Base-by-base conservation (phyloP, 257 asterid genomes). In the Solanum piurae region DNA sequence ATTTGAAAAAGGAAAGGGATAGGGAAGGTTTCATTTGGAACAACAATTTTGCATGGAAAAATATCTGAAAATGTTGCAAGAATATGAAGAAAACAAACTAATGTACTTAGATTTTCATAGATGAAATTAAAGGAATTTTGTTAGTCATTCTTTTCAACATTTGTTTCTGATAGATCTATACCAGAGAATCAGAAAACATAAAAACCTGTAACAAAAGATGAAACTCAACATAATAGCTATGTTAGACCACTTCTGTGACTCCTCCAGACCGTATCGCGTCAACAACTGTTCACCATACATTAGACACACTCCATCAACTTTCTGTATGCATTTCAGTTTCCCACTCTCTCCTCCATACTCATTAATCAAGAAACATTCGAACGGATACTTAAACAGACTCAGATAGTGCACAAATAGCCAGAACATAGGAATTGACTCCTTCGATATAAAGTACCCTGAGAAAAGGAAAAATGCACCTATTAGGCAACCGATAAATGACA, bases 341-440 rank as follows among this genome's bases (percentile, higher is more conserved):
- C 97, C 94, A 29, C 77, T 25, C 12, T 91, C 91, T 6, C 99
- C 98, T 46, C 95, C 98, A 74, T 86, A 96, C 92, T 96, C 95
- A 38, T 94, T 95, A 20, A 95, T 93, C 95, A 95, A 84, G 38
- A 96, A 92, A 85, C 98, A 91, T 16, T 96, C 99, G 20, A 93
- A 95, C 8, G 98, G 98, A 84, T 95, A 96, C 93, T 94, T 96
- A 88, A 93, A 95, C 89, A 96, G 87, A 40, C 98, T 95, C 83
- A 96, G 74, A 86, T 94, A 91, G 86, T 92, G 93, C 97, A 95
- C 89, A 90, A 95, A 92, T 34, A 85, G 86, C 97, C 97, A 96
- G 64, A 49, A 93, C 90, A 87, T 91, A 0, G 98, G 98, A 10
- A 94, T 89, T 12, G 93, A 87, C 72, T 95, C 96, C 89, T 89